Evolutionary conservation across 192 early-diverging fungal genomes (phyloP).

Genomic region (Podila clonocystis): DNA sequence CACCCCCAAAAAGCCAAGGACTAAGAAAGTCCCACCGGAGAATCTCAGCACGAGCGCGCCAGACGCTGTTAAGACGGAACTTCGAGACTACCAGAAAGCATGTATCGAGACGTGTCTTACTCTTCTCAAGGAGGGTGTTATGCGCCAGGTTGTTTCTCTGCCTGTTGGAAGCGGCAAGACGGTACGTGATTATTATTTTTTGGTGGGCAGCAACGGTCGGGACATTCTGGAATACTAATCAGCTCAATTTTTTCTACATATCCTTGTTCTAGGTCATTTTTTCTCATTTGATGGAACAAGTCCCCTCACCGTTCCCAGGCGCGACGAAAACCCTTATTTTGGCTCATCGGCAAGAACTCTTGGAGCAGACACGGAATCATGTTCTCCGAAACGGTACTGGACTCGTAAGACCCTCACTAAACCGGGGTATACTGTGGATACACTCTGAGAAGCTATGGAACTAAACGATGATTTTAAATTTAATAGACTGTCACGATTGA

Average conservation of each 20-base stretch:
- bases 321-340: conserved; percentile 86
- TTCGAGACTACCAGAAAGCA: conserved; percentile 87
- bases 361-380: conserved; percentile 81
- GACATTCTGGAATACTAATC: background rate
- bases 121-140: conserved; percentile 64
- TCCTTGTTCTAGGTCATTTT: conserved; percentile 72
- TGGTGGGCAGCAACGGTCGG: background rate
- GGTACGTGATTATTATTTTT: conserved; percentile 60
- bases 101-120: conserved; percentile 79
- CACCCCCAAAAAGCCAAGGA: conserved; percentile 1
- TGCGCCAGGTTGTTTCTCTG: conserved; percentile 82
- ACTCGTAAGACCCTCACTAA: conserved; percentile 50
- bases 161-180: conserved; percentile 90
- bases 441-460: too few relatives aligned
- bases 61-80: conserved; percentile 11
- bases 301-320: conserved; percentile 65
- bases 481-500: conserved; percentile 68
- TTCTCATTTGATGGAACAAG: conserved; percentile 77
- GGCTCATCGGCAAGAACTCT: conserved; percentile 90
- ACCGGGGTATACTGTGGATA: too few relatives aligned
- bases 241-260: background rate
- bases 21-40: background rate
- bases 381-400: conserved; percentile 69
- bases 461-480: background rate
- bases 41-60: background rate